Evolutionary conservation across 2,329 filamentous ascomycete genomes (phyloP), one percentile per base, ranked within the genome.

Genomic region (Eutypa lata): DNA sequence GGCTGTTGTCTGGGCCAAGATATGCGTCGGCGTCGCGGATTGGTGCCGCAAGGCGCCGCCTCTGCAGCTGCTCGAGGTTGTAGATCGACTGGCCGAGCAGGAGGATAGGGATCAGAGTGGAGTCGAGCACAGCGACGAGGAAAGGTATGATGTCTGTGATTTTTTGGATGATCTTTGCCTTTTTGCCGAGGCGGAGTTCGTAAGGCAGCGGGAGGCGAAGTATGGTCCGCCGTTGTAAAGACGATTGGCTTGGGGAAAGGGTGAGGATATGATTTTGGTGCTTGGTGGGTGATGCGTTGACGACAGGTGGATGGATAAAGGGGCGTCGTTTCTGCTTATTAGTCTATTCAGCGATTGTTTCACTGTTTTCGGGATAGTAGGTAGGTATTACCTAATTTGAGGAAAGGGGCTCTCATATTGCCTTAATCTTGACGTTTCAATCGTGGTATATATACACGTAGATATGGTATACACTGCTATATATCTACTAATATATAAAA

Each of bases 61-160:
- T 5, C 7, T 6, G 3, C 49, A 53, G 5, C 62, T 50, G 37
- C 33, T 71, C n/a, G 50, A 58, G 19, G 60, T 68, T 26, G 61
- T 67, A 40, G 61, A 65, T 24, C 55, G 57, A 6, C 55, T 71
- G 22, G 57, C 60, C 1, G 55, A 53, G 6, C 65, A 69, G 50
- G 62, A 69, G n/a, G 60, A 67, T 13, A 57, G 68, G 14, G 60
- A 59, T 4, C 49, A 69, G 24, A 47, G 57, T 3, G 45, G 18
- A 1, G 3, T 13, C 26, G 44, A 43, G 38, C 42, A 22, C 2
- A 18, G 11, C 1, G 58, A 57, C 2, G 53, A 58, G 11, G 48
- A 55, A 1, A 51, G 60, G 31, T 73, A 72, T 49, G 71, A 74
- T 49, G 62, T 71, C 5, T 58, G 70, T 2, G 68, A 72, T 49